phyloP scores from a whole-genome alignment of 2,329 filamentous ascomycete genomes.

The Dryadomyces quercivorus region DNA sequence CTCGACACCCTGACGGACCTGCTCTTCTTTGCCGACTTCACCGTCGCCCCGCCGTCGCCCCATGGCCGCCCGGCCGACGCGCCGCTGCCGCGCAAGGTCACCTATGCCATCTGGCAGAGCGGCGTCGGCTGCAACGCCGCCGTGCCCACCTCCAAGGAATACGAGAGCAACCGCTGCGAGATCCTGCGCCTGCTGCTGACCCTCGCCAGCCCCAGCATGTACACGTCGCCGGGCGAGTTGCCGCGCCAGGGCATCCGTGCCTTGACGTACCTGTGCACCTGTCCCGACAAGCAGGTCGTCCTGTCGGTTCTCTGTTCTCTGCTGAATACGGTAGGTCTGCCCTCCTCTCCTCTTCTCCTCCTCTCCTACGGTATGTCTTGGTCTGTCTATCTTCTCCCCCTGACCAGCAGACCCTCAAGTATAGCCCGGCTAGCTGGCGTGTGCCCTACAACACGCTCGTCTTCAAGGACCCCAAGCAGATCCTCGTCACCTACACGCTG shows the following conservation, averaged over 20 bases:
- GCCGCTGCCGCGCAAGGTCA: conserved; percentile 52
- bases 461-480: conserved; percentile 82
- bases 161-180: conserved; percentile 86
- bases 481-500: conserved; percentile 80
- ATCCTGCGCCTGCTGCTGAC: conserved; percentile 77
- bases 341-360: background rate
- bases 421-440: conserved; percentile 87
- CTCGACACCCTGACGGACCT: conserved; percentile 83
- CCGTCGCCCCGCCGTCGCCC: conserved; percentile 59
- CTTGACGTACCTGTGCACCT: conserved; percentile 81
- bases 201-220: conserved; percentile 84
- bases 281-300: conserved; percentile 81
- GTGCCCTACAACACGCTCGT: conserved; percentile 89
- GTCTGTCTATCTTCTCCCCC: background rate
- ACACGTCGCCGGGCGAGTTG: conserved; percentile 67
- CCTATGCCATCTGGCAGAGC: conserved; percentile 94
- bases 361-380: background rate
- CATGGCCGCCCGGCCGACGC: background rate
- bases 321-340: conserved; percentile 65
- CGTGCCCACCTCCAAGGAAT: conserved; percentile 78
- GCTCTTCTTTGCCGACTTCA: conserved; percentile 85
- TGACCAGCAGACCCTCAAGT: conserved; percentile 64
- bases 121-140: conserved; percentile 91
- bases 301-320: conserved; percentile 84
- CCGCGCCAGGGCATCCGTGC: conserved; percentile 73